Evolutionary conservation across 768 basidiomycete species (phyloP).

Genomic region (Panus rudis): DNA sequence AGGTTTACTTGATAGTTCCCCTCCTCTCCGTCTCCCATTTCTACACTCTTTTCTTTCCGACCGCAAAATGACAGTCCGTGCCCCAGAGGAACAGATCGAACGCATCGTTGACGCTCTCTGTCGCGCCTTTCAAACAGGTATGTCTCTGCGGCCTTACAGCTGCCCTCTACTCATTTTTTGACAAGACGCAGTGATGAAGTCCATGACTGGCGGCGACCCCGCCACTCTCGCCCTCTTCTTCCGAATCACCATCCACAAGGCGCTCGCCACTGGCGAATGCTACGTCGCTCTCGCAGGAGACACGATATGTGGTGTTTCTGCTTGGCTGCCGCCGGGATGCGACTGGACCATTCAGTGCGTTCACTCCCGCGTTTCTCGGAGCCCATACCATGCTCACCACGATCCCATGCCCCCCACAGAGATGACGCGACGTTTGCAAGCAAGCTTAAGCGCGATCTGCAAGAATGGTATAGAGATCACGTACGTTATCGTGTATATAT

Average conservation of each 20-base stretch:
- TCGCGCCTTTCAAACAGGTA: slow-evolving; percentile 15
- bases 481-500: not conserved
- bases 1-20: not conserved
- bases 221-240: slow-evolving; percentile 1
- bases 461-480: slow-evolving; percentile 11
- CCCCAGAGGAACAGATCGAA: slow-evolving; percentile 16
- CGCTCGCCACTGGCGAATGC: slow-evolving; percentile 7
- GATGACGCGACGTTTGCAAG: slow-evolving; percentile 6
- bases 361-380: not conserved
- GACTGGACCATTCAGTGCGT: slow-evolving; percentile 12
- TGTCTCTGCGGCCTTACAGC: slow-evolving; percentile 1
- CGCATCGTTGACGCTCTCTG: slow-evolving; percentile 13
- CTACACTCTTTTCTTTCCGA: not conserved
- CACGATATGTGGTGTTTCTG: slow-evolving; percentile 5
- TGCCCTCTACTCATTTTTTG: not conserved
- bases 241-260: slow-evolving; percentile 5
- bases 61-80: not conserved
- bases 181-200: slow-evolving; percentile 10
- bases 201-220: slow-evolving; percentile 4
- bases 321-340: slow-evolving; percentile 6
- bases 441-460: slow-evolving; percentile 2
- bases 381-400: not conserved
- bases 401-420: not conserved
- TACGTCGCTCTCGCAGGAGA: slow-evolving; percentile 3
- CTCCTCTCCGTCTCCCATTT: not conserved